Percentiles rank a stretch among this genome's conserved stretches.
phyloP scores from a whole-genome alignment of 2,329 filamentous ascomycete genomes.

The Penicillium sp. region DNA sequence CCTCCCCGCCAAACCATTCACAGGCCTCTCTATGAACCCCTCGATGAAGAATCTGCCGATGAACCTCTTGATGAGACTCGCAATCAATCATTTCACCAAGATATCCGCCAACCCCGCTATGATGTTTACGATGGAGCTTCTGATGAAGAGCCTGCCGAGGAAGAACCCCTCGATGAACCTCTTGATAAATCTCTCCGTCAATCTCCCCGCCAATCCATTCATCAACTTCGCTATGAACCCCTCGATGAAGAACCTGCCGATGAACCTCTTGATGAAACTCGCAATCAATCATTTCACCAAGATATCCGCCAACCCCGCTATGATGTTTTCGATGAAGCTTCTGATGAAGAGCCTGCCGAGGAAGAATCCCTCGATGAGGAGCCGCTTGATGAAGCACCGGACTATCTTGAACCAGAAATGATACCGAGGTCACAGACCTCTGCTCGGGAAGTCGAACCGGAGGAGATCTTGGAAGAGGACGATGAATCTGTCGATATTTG shows the following conservation, averaged over 20 bases:
- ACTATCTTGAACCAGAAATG: slow-evolving; percentile 8
- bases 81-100: neutral
- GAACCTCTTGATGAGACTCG: neutral
- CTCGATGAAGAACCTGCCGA: neutral
- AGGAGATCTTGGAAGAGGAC: slow-evolving; percentile 5
- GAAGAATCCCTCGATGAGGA: neutral
- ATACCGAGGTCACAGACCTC: neutral
- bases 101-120: neutral
- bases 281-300: neutral
- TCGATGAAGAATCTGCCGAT: neutral
- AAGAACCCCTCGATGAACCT: neutral
- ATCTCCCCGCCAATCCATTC: neutral
- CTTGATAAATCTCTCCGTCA: neutral
- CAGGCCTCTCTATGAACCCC: neutral
- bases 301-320: neutral
- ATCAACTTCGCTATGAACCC: neutral
- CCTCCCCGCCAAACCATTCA: neutral
- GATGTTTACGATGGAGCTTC: neutral
- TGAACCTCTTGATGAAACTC: neutral
- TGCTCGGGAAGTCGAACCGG: neutral
- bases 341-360: neutral
- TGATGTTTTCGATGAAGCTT: neutral
- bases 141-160: neutral
- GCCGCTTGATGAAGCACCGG: slow-evolving; percentile 8
- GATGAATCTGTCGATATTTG: slow-evolving; percentile 17